Conservation (phyloP, 495 filamentous ascomycete genomes). For the Neurospora africana region DNA sequence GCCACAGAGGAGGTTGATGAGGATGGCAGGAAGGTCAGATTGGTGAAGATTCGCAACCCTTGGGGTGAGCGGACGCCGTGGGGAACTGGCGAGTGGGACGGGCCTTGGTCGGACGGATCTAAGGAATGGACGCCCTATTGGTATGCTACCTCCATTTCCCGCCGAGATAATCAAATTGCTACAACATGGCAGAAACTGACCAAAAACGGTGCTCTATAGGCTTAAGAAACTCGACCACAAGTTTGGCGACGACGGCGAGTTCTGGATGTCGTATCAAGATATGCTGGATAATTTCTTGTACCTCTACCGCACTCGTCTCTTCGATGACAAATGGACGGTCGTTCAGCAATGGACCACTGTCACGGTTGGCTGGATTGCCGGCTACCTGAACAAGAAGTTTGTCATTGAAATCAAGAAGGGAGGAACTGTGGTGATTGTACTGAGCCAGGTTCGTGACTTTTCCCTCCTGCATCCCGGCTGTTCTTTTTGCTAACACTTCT, state of each 20-base stretch:
- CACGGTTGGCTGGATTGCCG: conserved; percentile 61
- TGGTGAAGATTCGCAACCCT: conserved; percentile 58
- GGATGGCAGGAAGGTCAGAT: conserved; percentile 25
- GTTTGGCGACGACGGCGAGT: conserved; percentile 64
- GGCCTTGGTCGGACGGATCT: conserved; percentile 56
- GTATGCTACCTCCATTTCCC: neutral
- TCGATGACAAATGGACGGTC: conserved; percentile 60
- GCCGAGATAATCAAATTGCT: neutral
- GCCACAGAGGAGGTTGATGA: conserved; percentile 57
- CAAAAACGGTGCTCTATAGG: conserved; percentile 11
- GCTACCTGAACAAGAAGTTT: conserved; percentile 67
- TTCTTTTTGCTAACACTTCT: neutral
- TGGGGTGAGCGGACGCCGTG: conserved; percentile 42
- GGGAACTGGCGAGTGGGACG: conserved; percentile 52
- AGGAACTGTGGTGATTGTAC: conserved; percentile 55
- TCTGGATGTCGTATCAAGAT: conserved; percentile 40
- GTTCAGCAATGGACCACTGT: conserved; percentile 57
- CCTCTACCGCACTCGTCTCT: conserved; percentile 65
- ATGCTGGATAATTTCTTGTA: conserved; percentile 58
- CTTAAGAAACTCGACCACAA: conserved; percentile 56
- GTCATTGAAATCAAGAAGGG: conserved; percentile 48
- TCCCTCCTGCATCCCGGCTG: neutral
- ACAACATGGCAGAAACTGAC: neutral
- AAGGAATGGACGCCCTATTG: conserved; percentile 71
- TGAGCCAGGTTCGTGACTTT: conserved; percentile 39